phyloP scores from a whole-genome alignment of 768 basidiomycete species.

The Cytidiella melzeri region DNA sequence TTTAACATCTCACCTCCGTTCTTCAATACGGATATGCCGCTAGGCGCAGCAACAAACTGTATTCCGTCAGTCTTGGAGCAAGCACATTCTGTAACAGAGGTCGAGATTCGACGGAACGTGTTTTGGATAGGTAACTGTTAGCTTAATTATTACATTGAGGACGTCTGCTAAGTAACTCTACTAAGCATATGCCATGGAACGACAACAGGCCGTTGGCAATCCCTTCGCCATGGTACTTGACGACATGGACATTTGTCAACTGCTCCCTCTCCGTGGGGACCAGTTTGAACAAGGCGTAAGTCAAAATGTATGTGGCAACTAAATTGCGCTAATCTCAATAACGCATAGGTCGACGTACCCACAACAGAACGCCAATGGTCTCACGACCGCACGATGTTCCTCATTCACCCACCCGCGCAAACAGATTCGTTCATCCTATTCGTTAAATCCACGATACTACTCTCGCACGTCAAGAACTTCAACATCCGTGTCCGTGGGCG shows the following conservation, averaged over 20 bases:
- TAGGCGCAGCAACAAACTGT: too few relatives aligned
- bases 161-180: neutral
- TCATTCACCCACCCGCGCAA: constrained; percentile 52
- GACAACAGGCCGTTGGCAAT: constrained; percentile 60
- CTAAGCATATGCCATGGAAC: constrained; percentile 60
- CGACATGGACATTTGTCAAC: constrained; percentile 67
- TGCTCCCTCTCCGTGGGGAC: constrained; percentile 57
- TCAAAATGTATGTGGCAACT: constrained; percentile 26
- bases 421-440: constrained; percentile 69
- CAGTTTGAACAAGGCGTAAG: constrained; percentile 59
- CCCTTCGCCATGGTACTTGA: constrained; percentile 70
- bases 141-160: neutral
- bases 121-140: constrained; percentile 41
- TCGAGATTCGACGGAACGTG: constrained; percentile 64
- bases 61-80: constrained; percentile 58
- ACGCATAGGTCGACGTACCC: neutral
- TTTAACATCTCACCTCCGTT: constrained; percentile 42
- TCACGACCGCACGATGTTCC: constrained; percentile 53
- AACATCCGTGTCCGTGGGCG: constrained; percentile 62
- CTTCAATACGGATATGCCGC: neutral
- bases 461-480: constrained; percentile 58
- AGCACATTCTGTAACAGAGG: constrained; percentile 56
- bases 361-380: constrained; percentile 58
- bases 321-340: constrained; percentile 40
- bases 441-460: constrained; percentile 60